A percentile compares a stretch with the other conserved stretches of the same genome.
These are phyloP conservation scores for Paraphaeosphaeria sporulosa DNA, from an alignment of 2,329 filamentous ascomycete species.

Conservation along the genomic window DNA sequence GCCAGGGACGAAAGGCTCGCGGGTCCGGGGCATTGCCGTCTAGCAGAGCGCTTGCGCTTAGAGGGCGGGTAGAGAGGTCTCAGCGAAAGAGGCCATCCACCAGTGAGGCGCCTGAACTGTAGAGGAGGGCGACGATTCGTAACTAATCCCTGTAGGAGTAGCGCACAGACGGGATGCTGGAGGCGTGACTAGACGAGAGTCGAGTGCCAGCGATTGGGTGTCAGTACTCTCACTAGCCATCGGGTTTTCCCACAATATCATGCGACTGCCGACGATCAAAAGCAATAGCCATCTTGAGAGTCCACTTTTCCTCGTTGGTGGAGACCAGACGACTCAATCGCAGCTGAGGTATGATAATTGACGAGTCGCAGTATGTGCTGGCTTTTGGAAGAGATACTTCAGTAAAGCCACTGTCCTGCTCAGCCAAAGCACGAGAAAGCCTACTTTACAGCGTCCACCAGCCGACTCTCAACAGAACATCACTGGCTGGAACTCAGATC, in stretches of 20 bases:
- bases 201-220: slow-evolving; percentile 30
- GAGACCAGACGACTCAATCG: slow-evolving; percentile 20
- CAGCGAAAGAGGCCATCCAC: slow-evolving; percentile 34
- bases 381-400: neutral
- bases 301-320: slow-evolving; percentile 22
- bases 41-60: slow-evolving; percentile 47
- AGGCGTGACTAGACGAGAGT: slow-evolving; percentile 24
- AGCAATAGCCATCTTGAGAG: slow-evolving; percentile 18
- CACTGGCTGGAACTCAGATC: neutral
- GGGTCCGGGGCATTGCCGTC: slow-evolving; percentile 36
- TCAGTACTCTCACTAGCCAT: slow-evolving; percentile 28
- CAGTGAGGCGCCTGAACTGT: slow-evolving; percentile 32
- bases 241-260: slow-evolving; percentile 34
- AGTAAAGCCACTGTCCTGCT: slow-evolving; percentile 21
- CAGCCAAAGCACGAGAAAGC: slow-evolving; percentile 13
- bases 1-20: slow-evolving; percentile 33
- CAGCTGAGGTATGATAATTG: slow-evolving; percentile 37
- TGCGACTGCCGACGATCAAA: slow-evolving; percentile 35
- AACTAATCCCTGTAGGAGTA: slow-evolving; percentile 30
- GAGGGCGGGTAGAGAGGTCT: slow-evolving; percentile 43
- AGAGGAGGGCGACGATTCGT: slow-evolving; percentile 45
- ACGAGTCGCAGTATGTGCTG: slow-evolving; percentile 27
- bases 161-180: slow-evolving; percentile 29
- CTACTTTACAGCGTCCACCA: neutral
- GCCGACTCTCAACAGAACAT: neutral